Conservation (phyloP, 1,284 basidiomycete genomes). For the Coniophora puteana region DNA sequence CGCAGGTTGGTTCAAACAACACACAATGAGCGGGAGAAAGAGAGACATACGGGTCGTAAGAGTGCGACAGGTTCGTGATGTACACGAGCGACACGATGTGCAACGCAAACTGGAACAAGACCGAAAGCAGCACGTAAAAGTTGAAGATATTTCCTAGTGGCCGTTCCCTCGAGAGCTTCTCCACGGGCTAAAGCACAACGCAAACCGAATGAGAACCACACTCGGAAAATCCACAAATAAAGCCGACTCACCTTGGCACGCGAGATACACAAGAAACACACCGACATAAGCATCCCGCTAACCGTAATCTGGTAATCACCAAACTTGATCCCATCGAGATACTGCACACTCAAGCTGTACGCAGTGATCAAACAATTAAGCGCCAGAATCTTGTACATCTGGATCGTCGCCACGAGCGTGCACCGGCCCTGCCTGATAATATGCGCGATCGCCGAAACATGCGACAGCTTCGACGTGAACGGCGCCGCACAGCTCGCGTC, state of each 20-base stretch:
- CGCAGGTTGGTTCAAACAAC: too few species aligned
- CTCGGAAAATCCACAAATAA: not conserved
- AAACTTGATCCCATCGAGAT: conserved; percentile 96
- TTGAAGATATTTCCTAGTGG: conserved; percentile 96
- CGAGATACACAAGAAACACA: conserved; percentile 96
- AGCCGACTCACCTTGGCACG: conserved; percentile 76
- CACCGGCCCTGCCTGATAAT: conserved; percentile 96
- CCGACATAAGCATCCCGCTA: conserved; percentile 93
- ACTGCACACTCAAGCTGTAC: conserved; percentile 93
- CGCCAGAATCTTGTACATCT: conserved; percentile 99
- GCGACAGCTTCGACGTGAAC: conserved; percentile 93
- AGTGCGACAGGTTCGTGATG: conserved; percentile 82
- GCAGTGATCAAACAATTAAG: conserved; percentile 95
- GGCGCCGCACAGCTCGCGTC: conserved; percentile 96
- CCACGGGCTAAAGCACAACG: conserved; percentile 63
- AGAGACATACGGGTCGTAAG: conserved; percentile 68
- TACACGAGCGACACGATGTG: conserved; percentile 89
- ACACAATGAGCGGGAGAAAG: not conserved
- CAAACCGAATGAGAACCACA: conserved; percentile 1
- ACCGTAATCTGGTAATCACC: conserved; percentile 95
- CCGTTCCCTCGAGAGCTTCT: conserved; percentile 87
- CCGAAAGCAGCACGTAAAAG: conserved; percentile 87
- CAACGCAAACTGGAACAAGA: conserved; percentile 87
- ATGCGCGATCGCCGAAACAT: conserved; percentile 90
- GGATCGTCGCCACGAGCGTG: conserved; percentile 93